phyloP scores from a whole-genome alignment of 495 filamentous ascomycete genomes.

The Daldinia childiae region DNA sequence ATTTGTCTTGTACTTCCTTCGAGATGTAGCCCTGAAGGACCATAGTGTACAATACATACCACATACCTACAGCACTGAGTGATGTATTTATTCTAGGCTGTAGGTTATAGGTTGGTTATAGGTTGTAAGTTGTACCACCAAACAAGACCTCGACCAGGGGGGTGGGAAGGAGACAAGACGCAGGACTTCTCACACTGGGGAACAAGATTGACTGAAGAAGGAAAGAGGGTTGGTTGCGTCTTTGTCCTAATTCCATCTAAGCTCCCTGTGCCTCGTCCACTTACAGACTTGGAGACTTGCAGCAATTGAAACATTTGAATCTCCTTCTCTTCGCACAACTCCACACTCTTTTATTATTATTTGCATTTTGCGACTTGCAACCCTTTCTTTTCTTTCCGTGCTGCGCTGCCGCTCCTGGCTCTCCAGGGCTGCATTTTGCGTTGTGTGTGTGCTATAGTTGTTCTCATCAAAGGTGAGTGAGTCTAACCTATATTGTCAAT shows the following conservation, averaged over 20 bases:
- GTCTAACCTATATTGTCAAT: constrained; percentile 22
- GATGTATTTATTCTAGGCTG: too few species aligned
- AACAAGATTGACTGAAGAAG: constrained; percentile 11
- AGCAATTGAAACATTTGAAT: constrained; percentile 48
- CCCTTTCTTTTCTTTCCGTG: constrained; percentile 23
- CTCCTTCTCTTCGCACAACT: constrained; percentile 51
- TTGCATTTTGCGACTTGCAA: constrained; percentile 39
- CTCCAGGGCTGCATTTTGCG: constrained; percentile 51
- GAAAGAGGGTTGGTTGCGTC: constrained; percentile 24
- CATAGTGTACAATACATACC: not conserved
- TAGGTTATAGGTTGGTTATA: not conserved
- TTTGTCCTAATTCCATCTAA: constrained; percentile 38
- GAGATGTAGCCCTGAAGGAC: not conserved
- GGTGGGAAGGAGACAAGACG: constrained; percentile 6
- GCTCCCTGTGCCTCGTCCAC: constrained; percentile 44
- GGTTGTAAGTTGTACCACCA: constrained; percentile 26
- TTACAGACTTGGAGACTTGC: constrained; percentile 30
- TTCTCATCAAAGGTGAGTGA: constrained; percentile 49
- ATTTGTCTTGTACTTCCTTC: constrained; percentile 23
- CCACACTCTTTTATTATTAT: constrained; percentile 49
- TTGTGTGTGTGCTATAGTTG: constrained; percentile 49
- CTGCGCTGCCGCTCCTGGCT: constrained; percentile 52
- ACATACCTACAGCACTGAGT: not conserved
- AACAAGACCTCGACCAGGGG: constrained; percentile 32
- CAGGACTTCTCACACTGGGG: not conserved